Evolutionary conservation across 768 basidiomycete species (phyloP).

Genomic region (Piloderma croceum): DNA sequence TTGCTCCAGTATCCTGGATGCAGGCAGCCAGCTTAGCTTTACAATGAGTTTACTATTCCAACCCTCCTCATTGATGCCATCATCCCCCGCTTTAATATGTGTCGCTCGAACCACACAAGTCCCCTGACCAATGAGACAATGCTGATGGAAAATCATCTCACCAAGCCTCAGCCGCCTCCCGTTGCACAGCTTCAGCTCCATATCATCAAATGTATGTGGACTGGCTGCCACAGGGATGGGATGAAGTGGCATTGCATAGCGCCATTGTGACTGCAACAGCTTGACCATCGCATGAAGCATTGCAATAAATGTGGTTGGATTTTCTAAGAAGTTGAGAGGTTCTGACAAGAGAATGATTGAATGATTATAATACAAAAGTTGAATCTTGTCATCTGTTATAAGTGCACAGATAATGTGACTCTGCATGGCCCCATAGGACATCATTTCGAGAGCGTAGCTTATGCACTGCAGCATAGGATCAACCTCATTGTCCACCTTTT

Average conservation of each 20-base stretch:
- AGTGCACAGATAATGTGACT: neutral
- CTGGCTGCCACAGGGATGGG: too few species aligned
- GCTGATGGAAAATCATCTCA: neutral
- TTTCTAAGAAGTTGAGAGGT: too few species aligned
- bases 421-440: constrained; percentile 1
- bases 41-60: neutral
- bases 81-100: neutral
- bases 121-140: neutral
- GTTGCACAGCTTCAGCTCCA: too few species aligned
- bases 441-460: constrained; percentile 1
- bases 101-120: neutral
- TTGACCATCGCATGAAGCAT: too few species aligned
- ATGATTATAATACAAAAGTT: constrained; percentile 1
- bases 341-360: neutral
- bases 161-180: too few species aligned
- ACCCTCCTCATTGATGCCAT: neutral
- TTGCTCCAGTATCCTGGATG: neutral
- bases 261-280: too few species aligned
- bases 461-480: neutral
- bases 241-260: too few species aligned
- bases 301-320: too few species aligned
- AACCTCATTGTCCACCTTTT: too few species aligned
- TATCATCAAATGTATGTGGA: too few species aligned
- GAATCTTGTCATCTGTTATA: neutral
- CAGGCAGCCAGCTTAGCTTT: constrained; percentile 2